These are phyloP conservation scores for Odonthalia washingtoniensis DNA, from an alignment of 31 red algal genomes.

Conservation along the genomic window DNA sequence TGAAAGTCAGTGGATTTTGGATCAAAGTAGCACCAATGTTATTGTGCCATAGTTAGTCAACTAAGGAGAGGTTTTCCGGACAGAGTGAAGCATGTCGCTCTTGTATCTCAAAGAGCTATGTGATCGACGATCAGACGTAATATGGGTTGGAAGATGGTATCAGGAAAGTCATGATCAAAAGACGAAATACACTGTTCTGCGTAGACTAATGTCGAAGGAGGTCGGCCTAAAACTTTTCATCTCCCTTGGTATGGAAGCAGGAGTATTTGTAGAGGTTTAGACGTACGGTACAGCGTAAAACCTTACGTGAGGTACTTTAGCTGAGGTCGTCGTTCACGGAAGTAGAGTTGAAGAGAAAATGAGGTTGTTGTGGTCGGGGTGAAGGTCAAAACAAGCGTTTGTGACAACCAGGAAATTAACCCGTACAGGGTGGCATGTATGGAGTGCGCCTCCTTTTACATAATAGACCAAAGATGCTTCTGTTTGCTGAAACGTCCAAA, in stretches of 20 bases:
- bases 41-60: not conserved
- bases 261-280: not conserved
- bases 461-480: too few relatives aligned
- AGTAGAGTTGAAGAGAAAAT: too few relatives aligned
- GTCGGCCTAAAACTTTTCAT: conserved; percentile 39
- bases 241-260: not conserved
- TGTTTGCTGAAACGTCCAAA: too few relatives aligned
- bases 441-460: too few relatives aligned
- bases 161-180: not conserved
- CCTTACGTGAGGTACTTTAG: too few relatives aligned
- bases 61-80: not conserved
- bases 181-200: not conserved
- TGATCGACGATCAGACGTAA: conserved; percentile 13
- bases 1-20: conserved; percentile 19
- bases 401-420: too few relatives aligned
- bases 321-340: too few relatives aligned
- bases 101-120: not conserved
- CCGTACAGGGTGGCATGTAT: too few relatives aligned
- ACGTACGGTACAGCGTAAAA: too few relatives aligned
- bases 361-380: too few relatives aligned
- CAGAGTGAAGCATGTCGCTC: not conserved
- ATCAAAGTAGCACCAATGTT: conserved; percentile 21
- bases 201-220: conserved; percentile 15
- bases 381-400: too few relatives aligned
- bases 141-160: not conserved